phyloP scores from a whole-genome alignment of 2,329 filamentous ascomycete genomes.

The Fusarium annulatum region DNA sequence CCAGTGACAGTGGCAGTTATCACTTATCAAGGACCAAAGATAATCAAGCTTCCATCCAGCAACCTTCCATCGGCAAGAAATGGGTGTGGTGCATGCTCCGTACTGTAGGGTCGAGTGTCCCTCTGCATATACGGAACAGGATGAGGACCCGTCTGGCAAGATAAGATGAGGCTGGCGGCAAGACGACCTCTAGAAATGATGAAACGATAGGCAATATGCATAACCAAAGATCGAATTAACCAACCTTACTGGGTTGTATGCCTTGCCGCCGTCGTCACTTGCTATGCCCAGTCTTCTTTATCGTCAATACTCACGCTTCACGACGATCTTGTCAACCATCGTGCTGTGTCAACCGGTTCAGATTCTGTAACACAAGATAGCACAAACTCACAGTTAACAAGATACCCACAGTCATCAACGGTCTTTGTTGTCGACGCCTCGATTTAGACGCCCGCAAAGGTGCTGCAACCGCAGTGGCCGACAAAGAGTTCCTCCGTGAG shows the following conservation, averaged over 20 bases:
- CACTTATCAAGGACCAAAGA: constrained; percentile 22
- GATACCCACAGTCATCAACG: background rate
- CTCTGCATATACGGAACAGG: background rate
- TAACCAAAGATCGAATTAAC: background rate
- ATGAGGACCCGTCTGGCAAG: constrained; percentile 13
- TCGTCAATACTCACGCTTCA: constrained; percentile 17
- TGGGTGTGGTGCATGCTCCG: constrained; percentile 19
- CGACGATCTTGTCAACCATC: constrained; percentile 16
- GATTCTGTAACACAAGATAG: constrained; percentile 11
- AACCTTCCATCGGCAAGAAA: constrained; percentile 11
- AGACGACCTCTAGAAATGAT: constrained; percentile 21
- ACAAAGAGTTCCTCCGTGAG: constrained; percentile 40
- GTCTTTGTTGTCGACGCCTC: background rate
- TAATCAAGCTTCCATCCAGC: background rate
- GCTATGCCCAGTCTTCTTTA: background rate
- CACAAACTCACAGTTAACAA: constrained; percentile 8
- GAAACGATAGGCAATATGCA: constrained; percentile 19
- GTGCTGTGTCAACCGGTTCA: background rate
- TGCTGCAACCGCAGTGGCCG: constrained; percentile 17
- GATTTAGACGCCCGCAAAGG: constrained; percentile 22
- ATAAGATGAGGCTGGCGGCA: constrained; percentile 29
- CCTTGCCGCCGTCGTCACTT: constrained; percentile 38
- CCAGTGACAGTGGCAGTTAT: background rate
- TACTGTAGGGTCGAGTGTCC: background rate
- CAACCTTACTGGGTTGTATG: background rate